Percentiles rank a stretch among this genome's conserved stretches.
Conservation (phyloP, 768 basidiomycete species). For the Mycena rebaudengoi region DNA sequence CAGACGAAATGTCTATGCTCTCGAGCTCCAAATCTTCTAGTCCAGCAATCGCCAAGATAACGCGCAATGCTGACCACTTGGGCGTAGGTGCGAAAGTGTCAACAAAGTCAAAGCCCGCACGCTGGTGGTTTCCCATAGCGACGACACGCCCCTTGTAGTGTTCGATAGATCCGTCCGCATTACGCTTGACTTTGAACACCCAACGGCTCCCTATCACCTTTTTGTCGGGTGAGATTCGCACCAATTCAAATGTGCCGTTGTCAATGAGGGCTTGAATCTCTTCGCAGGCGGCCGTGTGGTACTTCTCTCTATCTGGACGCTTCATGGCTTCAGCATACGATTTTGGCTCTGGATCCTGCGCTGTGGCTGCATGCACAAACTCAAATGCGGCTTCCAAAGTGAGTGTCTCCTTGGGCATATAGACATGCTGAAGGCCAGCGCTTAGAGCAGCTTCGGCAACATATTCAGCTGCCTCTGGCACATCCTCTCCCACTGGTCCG, state of each 20-base stretch:
- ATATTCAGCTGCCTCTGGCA: background rate
- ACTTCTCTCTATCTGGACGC: conserved; percentile 21
- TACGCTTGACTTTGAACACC: conserved; percentile 41
- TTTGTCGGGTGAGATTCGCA: conserved; percentile 21
- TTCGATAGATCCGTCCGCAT: conserved; percentile 36
- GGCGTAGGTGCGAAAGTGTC: conserved; percentile 33
- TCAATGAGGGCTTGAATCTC: conserved; percentile 33
- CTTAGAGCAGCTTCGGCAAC: background rate
- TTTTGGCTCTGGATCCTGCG: conserved; percentile 21
- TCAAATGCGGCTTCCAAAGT: conserved; percentile 3
- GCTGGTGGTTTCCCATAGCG: conserved; percentile 38
- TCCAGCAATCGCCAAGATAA: conserved; percentile 41
- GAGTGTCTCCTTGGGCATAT: background rate
- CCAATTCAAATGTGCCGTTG: conserved; percentile 6
- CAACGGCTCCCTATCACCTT: conserved; percentile 34
- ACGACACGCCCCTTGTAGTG: conserved; percentile 31
- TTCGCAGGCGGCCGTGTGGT: conserved; percentile 36
- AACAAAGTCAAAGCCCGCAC: conserved; percentile 32
- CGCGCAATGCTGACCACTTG: conserved; percentile 31
- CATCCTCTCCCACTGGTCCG: background rate
- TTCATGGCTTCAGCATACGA: conserved; percentile 30
- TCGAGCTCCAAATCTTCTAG: conserved; percentile 37
- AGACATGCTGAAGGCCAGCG: background rate
- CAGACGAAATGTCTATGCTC: conserved; percentile 42
- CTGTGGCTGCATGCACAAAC: background rate